Conservation (phyloP, 768 basidiomycete species). For the Tulasnella sp. region DNA sequence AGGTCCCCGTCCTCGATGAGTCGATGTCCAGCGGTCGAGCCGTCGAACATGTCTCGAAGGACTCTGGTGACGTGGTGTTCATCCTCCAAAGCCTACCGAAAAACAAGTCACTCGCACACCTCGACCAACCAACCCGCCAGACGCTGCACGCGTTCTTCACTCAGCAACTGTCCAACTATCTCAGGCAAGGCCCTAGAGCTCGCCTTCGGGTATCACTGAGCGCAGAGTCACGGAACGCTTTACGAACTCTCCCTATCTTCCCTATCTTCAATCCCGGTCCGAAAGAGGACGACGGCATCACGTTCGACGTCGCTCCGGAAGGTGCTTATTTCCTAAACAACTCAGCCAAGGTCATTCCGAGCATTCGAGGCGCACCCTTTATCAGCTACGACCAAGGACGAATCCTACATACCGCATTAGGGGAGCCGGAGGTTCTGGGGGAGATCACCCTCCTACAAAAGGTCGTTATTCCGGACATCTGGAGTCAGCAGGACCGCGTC, state of each 20-base stretch:
- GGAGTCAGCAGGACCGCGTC: not conserved
- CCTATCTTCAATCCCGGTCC: not conserved
- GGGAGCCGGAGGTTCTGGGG: not conserved
- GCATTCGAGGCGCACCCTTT: not conserved
- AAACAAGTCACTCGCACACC: not conserved
- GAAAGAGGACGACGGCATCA: not conserved
- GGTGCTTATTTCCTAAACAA: not conserved
- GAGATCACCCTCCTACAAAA: not conserved
- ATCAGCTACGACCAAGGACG: not conserved
- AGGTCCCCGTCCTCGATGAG: not conserved
- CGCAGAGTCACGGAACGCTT: not conserved
- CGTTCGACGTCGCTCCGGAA: not conserved
- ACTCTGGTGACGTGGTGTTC: not conserved
- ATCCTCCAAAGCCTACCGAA: not conserved
- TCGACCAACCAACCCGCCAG: not conserved
- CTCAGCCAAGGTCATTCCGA: slow-evolving; percentile 1
- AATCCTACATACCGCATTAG: not conserved
- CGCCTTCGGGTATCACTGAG: not conserved
- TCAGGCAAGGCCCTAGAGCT: not conserved
- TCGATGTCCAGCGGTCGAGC: not conserved
- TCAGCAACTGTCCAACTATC: not conserved
- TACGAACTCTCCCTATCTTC: not conserved
- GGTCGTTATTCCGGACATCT: not conserved
- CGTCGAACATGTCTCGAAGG: not conserved
- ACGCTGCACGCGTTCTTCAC: not conserved